Percentiles rank a stretch among this genome's conserved stretches.
Evolutionary conservation across 148 eudicot species (phyloP).

Genomic region (Vaccinium corymbosum): DNA sequence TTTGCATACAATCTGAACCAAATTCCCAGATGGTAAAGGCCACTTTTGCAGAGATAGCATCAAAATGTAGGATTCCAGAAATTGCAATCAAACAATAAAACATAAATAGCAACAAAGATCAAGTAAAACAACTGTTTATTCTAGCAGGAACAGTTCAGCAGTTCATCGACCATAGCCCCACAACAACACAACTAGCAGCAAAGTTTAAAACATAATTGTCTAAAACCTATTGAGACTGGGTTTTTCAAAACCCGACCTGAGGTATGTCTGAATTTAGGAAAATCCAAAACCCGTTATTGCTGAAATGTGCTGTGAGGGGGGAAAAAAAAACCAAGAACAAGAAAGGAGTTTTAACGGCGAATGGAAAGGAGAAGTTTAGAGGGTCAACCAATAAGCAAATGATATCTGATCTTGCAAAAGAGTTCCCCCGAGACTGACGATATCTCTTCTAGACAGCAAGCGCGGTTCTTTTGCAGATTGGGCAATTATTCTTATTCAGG

Average conservation of each 20-base stretch:
- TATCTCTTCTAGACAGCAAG: background rate
- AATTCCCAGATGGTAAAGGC: background rate
- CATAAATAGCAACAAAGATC: background rate
- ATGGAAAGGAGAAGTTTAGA: background rate
- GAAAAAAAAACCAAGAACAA: background rate
- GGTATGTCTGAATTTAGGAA: background rate
- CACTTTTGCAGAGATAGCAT: background rate
- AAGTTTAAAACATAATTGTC: background rate
- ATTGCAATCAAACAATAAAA: background rate
- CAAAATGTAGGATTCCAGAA: background rate
- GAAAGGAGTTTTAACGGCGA: background rate
- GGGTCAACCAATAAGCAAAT: background rate
- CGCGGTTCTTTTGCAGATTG: constrained; percentile 15
- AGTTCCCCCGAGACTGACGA: background rate
- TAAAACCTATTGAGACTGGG: background rate
- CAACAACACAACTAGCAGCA: background rate
- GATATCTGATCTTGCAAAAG: background rate
- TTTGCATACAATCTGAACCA: background rate
- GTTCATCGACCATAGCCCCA: background rate
- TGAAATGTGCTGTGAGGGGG: background rate
- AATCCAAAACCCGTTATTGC: background rate
- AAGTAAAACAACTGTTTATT: background rate
- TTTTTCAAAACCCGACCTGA: background rate
- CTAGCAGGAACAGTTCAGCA: background rate
- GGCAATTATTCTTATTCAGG: constrained; percentile 21